These are phyloP conservation scores for Eutreptiella sp. DNA, from an alignment of 208 protist species.

Conservation along the genomic window DNA sequence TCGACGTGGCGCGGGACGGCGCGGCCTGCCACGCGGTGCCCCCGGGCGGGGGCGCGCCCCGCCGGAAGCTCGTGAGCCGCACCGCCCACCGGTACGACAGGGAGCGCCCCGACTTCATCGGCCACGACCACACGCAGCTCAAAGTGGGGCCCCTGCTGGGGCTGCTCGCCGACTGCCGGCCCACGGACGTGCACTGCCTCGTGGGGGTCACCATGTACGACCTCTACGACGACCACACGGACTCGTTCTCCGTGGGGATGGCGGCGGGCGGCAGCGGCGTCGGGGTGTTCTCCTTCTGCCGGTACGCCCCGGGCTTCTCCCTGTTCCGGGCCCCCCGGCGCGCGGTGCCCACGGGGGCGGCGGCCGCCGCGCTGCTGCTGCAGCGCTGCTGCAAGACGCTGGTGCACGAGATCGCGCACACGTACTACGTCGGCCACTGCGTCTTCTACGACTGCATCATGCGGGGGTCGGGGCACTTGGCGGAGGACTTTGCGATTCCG, in stretches of 20 bases:
- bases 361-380: background rate
- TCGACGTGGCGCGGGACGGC: too few species aligned
- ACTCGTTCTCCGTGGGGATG: background rate
- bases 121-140: too few species aligned
- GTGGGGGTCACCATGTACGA: background rate
- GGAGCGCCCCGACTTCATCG: too few species aligned
- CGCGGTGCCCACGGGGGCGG: background rate
- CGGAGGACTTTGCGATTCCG: background rate
- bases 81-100: too few species aligned
- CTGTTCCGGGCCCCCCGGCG: background rate
- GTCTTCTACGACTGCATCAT: constrained; percentile 7
- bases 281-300: constrained; percentile 3
- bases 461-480: background rate
- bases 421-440: background rate
- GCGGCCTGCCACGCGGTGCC: too few species aligned
- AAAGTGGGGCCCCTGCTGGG: too few species aligned
- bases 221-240: background rate
- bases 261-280: background rate
- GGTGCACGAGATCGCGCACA: constrained; percentile 2
- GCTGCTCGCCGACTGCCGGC: background rate
- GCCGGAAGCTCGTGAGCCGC: too few species aligned
- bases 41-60: too few species aligned
- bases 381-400: constrained; percentile 3
- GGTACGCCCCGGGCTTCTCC: background rate
- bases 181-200: background rate